Evolutionary conservation across 345 rosid genomes (phyloP), one percentile per base, ranked within the genome.

Genomic region (Sonneratia alba): DNA sequence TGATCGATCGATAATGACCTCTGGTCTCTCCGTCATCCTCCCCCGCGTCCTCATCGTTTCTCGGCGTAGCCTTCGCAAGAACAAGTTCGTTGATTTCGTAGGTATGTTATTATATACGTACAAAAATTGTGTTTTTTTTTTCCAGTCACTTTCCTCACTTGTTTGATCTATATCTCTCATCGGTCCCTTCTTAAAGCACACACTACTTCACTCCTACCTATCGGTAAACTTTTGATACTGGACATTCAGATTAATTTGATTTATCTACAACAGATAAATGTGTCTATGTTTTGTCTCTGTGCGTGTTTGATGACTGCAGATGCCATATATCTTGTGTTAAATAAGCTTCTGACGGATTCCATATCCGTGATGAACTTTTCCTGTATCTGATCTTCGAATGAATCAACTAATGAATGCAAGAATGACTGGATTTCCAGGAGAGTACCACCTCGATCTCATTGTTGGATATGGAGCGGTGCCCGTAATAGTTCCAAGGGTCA

Each of bases 41-140:
- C 96, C 97, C 40, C 89, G 97, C 5, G 96, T 90, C 53, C 88
- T 92, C 57, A 85, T 92, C 59, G 97, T 92, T 80, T 92, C 97
- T 56, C 76, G 97, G 64, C 93, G 96, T 55, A 82, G 81, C 34
- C 85, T 92, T 76, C 91, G 96, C 79, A 90, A 88, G 82, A 92
- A 92, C 77, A 92, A 92, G 72, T 90, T 88, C 68, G 98, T 90
- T 12, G 95, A 92, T 84, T 90, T 92, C 40, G 97, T 92, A 15
- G 94, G 97, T 92, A 81, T 45, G 78, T 36, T 11, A 13, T 1
- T 62, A 1, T 27, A 34, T 43, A 5, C 36, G 43, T 19, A 19
- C 16, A 9, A 21, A 32, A 9, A 12, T 19, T 57, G 22, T 6
- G 34, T 40, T 19, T 48, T 16, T 8, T 24, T 42, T 42, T 4